Evolutionary conservation across 148 eudicot genomes (phyloP).

Genomic region (Selenicereus undatus): DNA sequence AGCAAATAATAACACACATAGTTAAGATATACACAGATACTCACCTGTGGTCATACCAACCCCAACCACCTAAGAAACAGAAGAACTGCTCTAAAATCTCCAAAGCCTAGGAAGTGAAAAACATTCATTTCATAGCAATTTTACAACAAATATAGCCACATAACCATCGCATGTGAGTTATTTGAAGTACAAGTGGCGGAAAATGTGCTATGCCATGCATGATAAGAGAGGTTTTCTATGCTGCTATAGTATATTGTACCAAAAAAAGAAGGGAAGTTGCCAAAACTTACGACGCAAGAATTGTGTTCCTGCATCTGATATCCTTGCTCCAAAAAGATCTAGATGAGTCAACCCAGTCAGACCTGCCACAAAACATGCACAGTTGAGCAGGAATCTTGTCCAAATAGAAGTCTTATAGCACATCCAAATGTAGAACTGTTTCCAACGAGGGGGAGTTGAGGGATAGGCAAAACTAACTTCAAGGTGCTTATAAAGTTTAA

Average conservation of each 20-base stretch:
- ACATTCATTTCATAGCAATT: too few relatives aligned
- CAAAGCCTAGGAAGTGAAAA: too few relatives aligned
- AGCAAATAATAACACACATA: too few relatives aligned
- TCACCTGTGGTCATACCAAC: too few relatives aligned
- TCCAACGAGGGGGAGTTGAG: background rate
- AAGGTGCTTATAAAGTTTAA: background rate
- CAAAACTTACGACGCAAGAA: conserved; percentile 49
- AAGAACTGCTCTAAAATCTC: too few relatives aligned
- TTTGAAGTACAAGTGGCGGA: background rate
- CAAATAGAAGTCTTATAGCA: background rate
- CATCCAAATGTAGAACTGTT: background rate
- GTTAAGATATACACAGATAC: too few relatives aligned
- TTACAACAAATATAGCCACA: too few relatives aligned
- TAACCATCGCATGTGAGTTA: too few relatives aligned
- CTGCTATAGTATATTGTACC: background rate
- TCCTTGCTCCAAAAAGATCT: conserved; percentile 95
- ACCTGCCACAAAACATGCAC: conserved; percentile 41
- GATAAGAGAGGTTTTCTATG: background rate
- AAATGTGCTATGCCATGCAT: background rate
- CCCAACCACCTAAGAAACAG: too few relatives aligned
- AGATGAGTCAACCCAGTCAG: conserved; percentile 85
- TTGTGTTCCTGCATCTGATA: conserved; percentile 71
- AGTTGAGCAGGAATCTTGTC: background rate
- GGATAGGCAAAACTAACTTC: background rate
- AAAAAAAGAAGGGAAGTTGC: background rate